Base-by-base conservation (phyloP, 768 basidiomycete species). In the Suillus ampliporus region DNA sequence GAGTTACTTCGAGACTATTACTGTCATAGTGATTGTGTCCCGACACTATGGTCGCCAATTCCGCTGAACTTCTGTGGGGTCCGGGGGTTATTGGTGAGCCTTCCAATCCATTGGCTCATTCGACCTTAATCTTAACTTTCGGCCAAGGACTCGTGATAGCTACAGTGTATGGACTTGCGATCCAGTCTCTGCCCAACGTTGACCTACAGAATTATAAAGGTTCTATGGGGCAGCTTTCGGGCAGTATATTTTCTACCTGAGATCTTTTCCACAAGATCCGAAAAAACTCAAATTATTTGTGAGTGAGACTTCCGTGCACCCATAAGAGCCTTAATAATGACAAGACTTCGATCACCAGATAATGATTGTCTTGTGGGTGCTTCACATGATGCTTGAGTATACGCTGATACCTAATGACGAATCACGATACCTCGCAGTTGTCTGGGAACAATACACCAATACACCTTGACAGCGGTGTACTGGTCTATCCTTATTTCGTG, bases 11-110 rank as follows among this genome's bases (percentile, higher is more conserved):
- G 31, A 31, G 31, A 31, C 31, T 31, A 3, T 31, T 3, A 31
- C 31, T 3, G 31, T 31, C 31, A 31, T 31, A 31, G 31, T 31
- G 31, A 31, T 26, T 31, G 50, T 51, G 34, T 34, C 19, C 19
- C 19, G 5, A 51, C 28, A 51, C n/a, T 35, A 72, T 71, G 68
- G 47, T 13, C 28, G 9, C 47, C 26, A 1, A 17, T 21, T 5
- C 61, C 4, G 26, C 37, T 54, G 31, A 47, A 15, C 21, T 38
- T 17, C 26, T 31, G 11, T 70, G 64, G 65, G 64, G 60, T 14
- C 66, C 68, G 34, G 67, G 67, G 19, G 26, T 64, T n/a, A 62
- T 70, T 48, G 70, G 70, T 66, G 51, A 37, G 70, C 10, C 53
- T 17, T 38, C 35, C 8, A 26, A 41, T 21, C 6, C 31, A 31